These are phyloP conservation scores for Oryza officinalis DNA, from an alignment of 176 grass and related monocot genomes.

Conservation along the genomic window DNA sequence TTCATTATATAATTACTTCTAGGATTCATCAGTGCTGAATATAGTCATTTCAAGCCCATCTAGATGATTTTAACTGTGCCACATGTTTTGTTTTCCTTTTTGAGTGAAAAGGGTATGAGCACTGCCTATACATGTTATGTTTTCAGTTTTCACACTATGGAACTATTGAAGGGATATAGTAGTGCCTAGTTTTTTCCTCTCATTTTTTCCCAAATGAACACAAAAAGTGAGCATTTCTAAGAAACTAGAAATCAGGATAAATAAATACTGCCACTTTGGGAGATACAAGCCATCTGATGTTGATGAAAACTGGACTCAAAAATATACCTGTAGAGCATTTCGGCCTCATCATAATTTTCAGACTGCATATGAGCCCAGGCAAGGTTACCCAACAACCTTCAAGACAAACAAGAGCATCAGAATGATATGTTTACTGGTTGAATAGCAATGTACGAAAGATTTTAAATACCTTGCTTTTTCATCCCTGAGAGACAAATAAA, in stretches of 20 bases:
- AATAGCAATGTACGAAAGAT: constrained; percentile 5
- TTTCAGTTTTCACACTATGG: neutral
- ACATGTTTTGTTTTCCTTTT: neutral
- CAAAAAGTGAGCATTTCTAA: constrained; percentile 1
- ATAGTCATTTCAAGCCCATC: neutral
- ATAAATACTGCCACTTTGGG: neutral
- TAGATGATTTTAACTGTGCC: neutral
- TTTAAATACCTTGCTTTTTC: constrained; percentile 62
- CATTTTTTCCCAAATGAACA: neutral
- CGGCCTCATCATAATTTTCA: constrained; percentile 55
- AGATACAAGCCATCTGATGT: neutral
- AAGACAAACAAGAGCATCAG: constrained; percentile 35
- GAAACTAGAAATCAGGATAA: neutral
- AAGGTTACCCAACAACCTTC: constrained; percentile 69
- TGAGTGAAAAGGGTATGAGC: too few relatives aligned
- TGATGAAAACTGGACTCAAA: neutral
- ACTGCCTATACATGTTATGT: too few relatives aligned
- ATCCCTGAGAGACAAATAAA: constrained; percentile 60
- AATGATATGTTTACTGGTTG: constrained; percentile 1
- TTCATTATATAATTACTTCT: neutral
- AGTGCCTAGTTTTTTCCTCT: neutral
- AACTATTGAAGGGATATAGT: neutral
- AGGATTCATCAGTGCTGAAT: neutral
- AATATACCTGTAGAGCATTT: constrained; percentile 67
- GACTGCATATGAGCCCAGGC: constrained; percentile 73